These are phyloP conservation scores for Fusarium mundagurra DNA, from an alignment of 2,329 filamentous ascomycete species.

Conservation along the genomic window DNA sequence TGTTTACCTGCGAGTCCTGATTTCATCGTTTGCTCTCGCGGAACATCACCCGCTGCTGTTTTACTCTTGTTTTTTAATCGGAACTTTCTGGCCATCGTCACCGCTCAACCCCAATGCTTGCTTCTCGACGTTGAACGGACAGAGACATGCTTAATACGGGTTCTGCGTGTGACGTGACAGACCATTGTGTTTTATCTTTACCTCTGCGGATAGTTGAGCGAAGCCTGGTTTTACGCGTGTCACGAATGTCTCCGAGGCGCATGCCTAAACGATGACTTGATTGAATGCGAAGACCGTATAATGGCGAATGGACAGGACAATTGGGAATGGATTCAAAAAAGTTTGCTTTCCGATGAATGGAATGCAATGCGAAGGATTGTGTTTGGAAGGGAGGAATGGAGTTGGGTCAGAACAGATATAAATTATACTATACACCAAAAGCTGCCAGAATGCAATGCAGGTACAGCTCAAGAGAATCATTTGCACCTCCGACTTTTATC, in stretches of 20 bases:
- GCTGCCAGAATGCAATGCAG: constrained; percentile 43
- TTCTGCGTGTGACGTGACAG: constrained; percentile 16
- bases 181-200: constrained; percentile 1
- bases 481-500: constrained; percentile 12
- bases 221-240: constrained; percentile 31
- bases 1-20: constrained; percentile 13
- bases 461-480: constrained; percentile 38
- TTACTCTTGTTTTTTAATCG: constrained; percentile 33
- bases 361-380: constrained; percentile 31
- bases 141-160: constrained; percentile 33
- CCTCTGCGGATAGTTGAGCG: constrained; percentile 13
- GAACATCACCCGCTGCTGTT: constrained; percentile 19
- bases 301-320: constrained; percentile 15
- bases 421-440: constrained; percentile 42
- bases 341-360: constrained; percentile 27
- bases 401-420: constrained; percentile 36
- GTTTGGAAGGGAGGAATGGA: constrained; percentile 23
- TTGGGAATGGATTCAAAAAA: constrained; percentile 29
- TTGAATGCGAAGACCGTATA: constrained; percentile 37
- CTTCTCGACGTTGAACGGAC: constrained; percentile 42
- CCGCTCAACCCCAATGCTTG: constrained; percentile 14
- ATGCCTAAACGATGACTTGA: constrained; percentile 32
- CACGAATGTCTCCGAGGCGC: constrained; percentile 29
- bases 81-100: constrained; percentile 24
- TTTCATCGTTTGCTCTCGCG: constrained; percentile 12